Base-by-base conservation (phyloP, 2,329 filamentous ascomycete genomes). In the Epichloe festucae region DNA sequence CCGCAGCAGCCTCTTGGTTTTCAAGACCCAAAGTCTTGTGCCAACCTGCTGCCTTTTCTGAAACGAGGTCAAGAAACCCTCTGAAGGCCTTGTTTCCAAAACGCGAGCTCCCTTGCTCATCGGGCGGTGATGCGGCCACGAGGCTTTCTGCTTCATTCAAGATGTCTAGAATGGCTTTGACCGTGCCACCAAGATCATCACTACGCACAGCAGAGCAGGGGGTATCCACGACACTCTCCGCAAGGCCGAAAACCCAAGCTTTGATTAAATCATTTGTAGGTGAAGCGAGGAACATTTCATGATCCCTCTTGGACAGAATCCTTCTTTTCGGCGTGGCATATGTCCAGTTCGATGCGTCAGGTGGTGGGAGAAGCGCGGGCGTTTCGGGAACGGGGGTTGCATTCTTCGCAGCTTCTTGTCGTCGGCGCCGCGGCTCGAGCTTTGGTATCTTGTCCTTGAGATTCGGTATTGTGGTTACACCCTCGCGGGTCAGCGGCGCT, bases 81-180 rank as follows among this genome's bases (percentile, higher is more conserved):
- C 89, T 81, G 70, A 98, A 98, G 2, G 86, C 81, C 58, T 89
- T 90, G 70, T 98, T 98, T 46, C 93, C 94, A 66, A 98, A 98
- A 27, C 93, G 79, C 8, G 89, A 95, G 45, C 89, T 89, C 34
- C 82, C 85, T 46, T 90, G 87, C 56, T 97, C 89, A 58, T 91
- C 77, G 0, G 93, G 84, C 1, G 93, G 93, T 49, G 85, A 83
- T 49, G 76, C 70, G 14, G 75, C 70, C 5, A 95, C 75, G 1
- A 91, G 73, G 5, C 72, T 67, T 50, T 88, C 82, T 8, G 86
- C 79, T 50, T 83, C 76, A 36, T 84, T 76, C 11, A 98, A 74
- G 19, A 96, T 80, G 15, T 67, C 63, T 40, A 94, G 66, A 35
- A 97, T 78, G 14, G 77, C 75, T 53, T 72, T 71, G 50, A 94